Conservation (phyloP, 345 rosid species). For the Camelina hispida region DNA sequence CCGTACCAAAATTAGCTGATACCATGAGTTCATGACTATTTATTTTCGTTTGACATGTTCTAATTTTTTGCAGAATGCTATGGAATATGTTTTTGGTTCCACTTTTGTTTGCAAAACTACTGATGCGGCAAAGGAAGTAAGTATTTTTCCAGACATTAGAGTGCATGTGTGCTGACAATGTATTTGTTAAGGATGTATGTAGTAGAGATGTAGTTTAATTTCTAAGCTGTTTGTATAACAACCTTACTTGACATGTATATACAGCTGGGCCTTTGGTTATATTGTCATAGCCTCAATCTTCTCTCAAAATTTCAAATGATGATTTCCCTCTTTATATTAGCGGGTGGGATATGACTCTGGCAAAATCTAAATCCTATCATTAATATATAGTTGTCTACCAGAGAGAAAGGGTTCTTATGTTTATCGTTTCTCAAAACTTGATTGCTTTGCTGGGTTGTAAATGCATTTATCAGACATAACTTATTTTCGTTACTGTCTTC, state of each 20-base stretch:
- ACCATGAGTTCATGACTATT: constrained; percentile 15
- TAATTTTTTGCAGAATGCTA: constrained; percentile 69
- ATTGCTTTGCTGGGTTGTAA: constrained; percentile 16
- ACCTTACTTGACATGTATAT: neutral
- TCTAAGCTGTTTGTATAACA: constrained; percentile 9
- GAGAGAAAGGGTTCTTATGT: constrained; percentile 2
- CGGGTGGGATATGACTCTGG: neutral
- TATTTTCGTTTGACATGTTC: constrained; percentile 24
- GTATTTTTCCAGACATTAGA: neutral
- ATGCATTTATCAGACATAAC: constrained; percentile 6
- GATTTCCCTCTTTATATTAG: neutral
- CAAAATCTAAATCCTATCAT: neutral
- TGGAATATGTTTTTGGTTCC: constrained; percentile 88
- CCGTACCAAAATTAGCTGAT: constrained; percentile 4
- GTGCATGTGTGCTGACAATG: neutral
- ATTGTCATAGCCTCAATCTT: neutral
- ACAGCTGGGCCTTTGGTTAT: neutral
- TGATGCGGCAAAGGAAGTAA: constrained; percentile 84
- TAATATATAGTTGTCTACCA: constrained; percentile 9
- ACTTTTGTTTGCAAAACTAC: constrained; percentile 80
- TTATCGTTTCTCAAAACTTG: constrained; percentile 6
- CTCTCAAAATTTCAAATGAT: neutral
- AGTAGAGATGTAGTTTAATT: neutral
- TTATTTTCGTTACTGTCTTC: constrained; percentile 1
- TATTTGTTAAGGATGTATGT: neutral